phyloP scores from a whole-genome alignment of 2,329 filamentous ascomycete species.

The Diaporthe ampelina region DNA sequence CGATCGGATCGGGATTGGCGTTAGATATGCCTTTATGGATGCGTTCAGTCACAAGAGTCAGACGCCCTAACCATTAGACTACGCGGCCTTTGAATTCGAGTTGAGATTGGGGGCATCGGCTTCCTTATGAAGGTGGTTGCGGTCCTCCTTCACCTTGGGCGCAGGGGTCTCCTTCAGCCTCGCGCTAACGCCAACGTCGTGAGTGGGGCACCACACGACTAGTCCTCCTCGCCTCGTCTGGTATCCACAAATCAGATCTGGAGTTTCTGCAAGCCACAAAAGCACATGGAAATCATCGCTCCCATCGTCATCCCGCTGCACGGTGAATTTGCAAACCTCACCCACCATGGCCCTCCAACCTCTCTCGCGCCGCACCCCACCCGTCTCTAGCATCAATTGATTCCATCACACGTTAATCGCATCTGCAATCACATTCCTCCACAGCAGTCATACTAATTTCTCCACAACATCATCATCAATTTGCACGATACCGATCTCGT shows the following conservation, averaged over 20 bases:
- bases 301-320: background rate
- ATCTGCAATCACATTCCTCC: background rate
- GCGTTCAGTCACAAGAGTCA: background rate
- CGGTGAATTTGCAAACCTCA: background rate
- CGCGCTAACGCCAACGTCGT: background rate
- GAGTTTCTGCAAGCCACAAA: too few species aligned
- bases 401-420: too few species aligned
- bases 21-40: background rate
- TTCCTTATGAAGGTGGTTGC: background rate
- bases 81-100: background rate
- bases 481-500: background rate
- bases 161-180: background rate
- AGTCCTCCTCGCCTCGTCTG: background rate
- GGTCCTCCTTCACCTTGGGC: background rate
- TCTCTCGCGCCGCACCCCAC: background rate
- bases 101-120: background rate
- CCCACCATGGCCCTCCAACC: background rate
- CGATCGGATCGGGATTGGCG: too few species aligned
- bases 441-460: background rate
- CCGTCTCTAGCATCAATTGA: background rate
- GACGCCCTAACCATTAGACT: slow-evolving; percentile 6
- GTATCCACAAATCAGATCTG: too few species aligned
- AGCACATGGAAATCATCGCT: background rate
- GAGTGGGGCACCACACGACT: background rate
- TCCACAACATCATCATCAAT: background rate